A percentile compares a stretch with the other conserved stretches of the same genome.
These are phyloP conservation scores for Wickerhamiella australiensis DNA, from an alignment of 805 yeast genomes.

Conservation along the genomic window DNA sequence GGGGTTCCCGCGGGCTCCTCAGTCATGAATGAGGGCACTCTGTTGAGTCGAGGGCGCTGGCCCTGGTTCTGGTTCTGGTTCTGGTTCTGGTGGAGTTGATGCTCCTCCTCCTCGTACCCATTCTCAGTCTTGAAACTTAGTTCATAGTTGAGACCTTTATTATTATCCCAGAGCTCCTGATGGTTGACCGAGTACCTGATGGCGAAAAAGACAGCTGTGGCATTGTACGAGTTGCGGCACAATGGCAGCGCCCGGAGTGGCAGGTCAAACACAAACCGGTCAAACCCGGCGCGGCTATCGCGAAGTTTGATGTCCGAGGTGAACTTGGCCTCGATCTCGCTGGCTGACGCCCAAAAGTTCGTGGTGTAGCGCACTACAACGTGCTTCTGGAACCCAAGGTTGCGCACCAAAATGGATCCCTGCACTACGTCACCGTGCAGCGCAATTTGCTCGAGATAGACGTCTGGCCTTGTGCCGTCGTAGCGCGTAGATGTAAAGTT, in stretches of 20 bases:
- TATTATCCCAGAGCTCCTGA: constrained; percentile 69
- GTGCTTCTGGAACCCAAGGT: constrained; percentile 53
- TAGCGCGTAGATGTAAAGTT: constrained; percentile 23
- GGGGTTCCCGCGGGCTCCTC: constrained; percentile 10
- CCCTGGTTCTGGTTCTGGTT: no score
- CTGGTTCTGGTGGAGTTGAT: constrained; percentile 3
- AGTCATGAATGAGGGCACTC: constrained; percentile 2
- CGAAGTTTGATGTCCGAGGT: constrained; percentile 36
- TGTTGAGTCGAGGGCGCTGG: constrained; percentile 1
- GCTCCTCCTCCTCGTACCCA: not conserved
- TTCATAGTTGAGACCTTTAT: constrained; percentile 45
- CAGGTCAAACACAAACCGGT: constrained; percentile 58
- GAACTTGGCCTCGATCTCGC: constrained; percentile 54
- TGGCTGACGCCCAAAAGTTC: constrained; percentile 66
- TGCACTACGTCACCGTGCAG: constrained; percentile 47
- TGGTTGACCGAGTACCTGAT: constrained; percentile 40
- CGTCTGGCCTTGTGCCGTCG: constrained; percentile 26
- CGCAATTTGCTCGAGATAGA: constrained; percentile 55
- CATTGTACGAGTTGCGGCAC: constrained; percentile 20
- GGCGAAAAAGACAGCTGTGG: constrained; percentile 39
- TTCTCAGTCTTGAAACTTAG: constrained; percentile 32
- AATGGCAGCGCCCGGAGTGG: constrained; percentile 28
- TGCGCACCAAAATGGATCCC: constrained; percentile 72
- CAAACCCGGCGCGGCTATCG: constrained; percentile 31
- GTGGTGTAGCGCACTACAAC: constrained; percentile 63